phyloP scores from a whole-genome alignment of 2,329 filamentous ascomycete genomes.

The Cladophialophora psammophila region DNA sequence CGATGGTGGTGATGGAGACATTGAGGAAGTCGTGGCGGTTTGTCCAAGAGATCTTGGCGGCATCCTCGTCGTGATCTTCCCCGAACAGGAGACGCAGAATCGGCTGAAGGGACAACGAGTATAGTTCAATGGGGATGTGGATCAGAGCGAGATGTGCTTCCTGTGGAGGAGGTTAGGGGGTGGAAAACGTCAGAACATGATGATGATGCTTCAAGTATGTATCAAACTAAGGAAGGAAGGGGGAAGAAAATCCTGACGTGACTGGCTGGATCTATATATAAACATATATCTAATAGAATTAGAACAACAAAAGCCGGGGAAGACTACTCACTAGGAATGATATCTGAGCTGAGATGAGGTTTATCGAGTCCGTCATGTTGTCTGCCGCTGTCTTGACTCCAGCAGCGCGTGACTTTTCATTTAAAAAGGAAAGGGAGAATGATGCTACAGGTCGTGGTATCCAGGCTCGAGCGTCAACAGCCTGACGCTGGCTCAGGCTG shows the following conservation, averaged over 20 bases:
- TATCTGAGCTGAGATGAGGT: conserved; percentile 41
- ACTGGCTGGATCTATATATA: background rate
- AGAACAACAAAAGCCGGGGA: background rate
- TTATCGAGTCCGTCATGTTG: conserved; percentile 40
- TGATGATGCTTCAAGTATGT: background rate
- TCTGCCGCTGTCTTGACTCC: background rate
- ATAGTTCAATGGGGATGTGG: conserved; percentile 82
- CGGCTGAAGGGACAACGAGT: conserved; percentile 80
- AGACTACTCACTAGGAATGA: conserved; percentile 39
- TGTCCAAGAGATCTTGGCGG: conserved; percentile 49
- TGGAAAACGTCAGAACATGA: background rate
- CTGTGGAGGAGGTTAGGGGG: conserved; percentile 56
- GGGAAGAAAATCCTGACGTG: no score
- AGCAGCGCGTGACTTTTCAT: background rate
- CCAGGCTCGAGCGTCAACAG: background rate
- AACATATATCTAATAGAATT: no score
- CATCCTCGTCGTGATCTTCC: conserved; percentile 52
- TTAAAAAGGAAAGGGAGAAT: background rate
- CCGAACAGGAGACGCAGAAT: conserved; percentile 87
- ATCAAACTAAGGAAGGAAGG: no score
- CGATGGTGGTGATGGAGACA: conserved; percentile 87
- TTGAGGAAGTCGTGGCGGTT: conserved; percentile 83
- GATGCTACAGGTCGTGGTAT: background rate
- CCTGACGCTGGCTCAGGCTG: background rate
- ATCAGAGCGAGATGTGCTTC: conserved; percentile 87